A percentile compares a stretch with the other conserved stretches of the same genome.
Evolutionary conservation across 163 green algal species (phyloP).

Genomic region (Scenedesmus sp.): DNA sequence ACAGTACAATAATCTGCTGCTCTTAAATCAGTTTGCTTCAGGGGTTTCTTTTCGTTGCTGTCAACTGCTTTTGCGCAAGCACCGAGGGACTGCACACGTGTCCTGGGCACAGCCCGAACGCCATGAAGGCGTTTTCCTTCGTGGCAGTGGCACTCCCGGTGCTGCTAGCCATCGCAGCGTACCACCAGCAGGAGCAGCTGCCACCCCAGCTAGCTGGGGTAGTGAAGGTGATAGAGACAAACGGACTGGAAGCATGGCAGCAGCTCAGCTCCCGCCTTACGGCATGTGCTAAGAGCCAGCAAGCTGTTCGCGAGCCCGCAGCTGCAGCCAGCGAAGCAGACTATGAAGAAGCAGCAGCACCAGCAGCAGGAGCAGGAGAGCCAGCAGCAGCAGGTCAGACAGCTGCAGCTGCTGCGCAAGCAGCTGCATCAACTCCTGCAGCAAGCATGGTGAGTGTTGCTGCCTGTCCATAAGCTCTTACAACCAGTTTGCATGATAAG

Average conservation of each 20-base stretch:
- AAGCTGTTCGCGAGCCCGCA: background rate
- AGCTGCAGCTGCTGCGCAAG: background rate
- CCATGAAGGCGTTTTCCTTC: slow-evolving; percentile 28
- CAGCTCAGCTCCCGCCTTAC: slow-evolving; percentile 2
- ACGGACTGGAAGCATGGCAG: background rate
- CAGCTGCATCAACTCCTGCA: background rate
- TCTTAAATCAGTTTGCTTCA: background rate
- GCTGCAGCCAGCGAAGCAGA: background rate
- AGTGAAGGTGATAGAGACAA: background rate
- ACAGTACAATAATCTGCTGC: background rate
- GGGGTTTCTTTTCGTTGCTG: background rate
- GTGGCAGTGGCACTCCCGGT: slow-evolving; percentile 21
- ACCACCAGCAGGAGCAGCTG: slow-evolving; percentile 31
- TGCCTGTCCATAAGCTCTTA: background rate
- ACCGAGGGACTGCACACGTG: background rate
- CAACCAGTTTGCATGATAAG: background rate
- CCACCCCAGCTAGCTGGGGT: background rate
- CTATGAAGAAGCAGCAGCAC: background rate
- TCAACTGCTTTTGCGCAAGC: background rate
- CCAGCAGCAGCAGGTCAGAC: background rate
- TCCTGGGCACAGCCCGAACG: background rate
- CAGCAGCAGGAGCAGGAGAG: background rate
- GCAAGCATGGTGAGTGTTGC: background rate
- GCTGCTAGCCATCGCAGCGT: slow-evolving; percentile 27
- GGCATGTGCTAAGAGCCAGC: slow-evolving; percentile 5